A percentile compares a stretch with the other conserved stretches of the same genome.
phyloP scores from a whole-genome alignment of 345 rosid genomes.

The Eucalyptus melliodora region DNA sequence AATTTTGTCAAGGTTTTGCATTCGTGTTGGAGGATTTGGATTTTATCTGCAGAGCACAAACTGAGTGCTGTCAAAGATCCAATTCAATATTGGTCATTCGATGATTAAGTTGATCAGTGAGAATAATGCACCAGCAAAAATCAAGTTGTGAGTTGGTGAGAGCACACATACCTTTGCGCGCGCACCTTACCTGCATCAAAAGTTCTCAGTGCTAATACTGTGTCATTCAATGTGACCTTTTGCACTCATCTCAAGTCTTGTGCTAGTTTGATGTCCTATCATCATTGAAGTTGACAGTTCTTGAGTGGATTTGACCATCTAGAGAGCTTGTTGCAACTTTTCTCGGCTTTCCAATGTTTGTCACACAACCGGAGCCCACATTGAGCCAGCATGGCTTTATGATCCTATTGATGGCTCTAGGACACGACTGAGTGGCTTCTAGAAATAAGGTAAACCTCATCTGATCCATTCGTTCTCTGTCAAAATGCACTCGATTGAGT shows the following conservation, averaged over 20 bases:
- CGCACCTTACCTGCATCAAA: neutral
- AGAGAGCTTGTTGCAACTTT: neutral
- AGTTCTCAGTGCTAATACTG: neutral
- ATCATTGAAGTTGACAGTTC: neutral
- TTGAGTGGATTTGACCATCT: neutral
- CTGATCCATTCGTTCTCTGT: neutral
- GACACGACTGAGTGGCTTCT: neutral
- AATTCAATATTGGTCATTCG: neutral
- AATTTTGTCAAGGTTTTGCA: neutral
- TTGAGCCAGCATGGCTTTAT: neutral
- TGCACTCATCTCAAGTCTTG: neutral
- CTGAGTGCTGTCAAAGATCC: neutral
- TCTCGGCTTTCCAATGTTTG: neutral
- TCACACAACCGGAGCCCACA: neutral
- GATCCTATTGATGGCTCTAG: neutral
- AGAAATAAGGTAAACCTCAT: neutral
- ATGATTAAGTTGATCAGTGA: neutral
- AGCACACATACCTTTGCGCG: neutral
- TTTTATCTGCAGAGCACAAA: neutral
- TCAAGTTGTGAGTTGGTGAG: neutral
- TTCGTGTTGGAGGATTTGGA: neutral
- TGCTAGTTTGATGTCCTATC: neutral
- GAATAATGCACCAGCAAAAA: neutral
- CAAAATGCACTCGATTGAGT: neutral
- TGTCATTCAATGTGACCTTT: neutral